Evolutionary conservation across 2,329 filamentous ascomycete genomes (phyloP), one percentile per base, ranked within the genome.

Genomic region (Talaromyces verruculosus): DNA sequence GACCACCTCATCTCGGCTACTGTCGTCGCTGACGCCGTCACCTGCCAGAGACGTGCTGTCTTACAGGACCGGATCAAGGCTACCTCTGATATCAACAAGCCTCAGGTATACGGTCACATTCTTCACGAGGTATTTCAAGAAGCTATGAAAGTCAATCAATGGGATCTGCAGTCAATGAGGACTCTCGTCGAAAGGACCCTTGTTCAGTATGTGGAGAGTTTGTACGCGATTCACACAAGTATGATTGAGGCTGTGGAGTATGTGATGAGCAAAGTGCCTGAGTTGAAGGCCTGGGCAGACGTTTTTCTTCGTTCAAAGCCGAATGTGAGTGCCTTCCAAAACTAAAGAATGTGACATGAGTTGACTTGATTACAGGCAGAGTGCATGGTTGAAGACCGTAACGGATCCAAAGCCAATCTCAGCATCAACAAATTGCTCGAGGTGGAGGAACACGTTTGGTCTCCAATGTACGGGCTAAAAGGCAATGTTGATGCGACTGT

Each of bases 401-500:
- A 93, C 73, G 90, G 90, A 47, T 87, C 90, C 63, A 90, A 89
- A 70, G 87, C 90, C 11, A 89, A 85, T 65, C 89, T 98, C 85
- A 93, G 91, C 71, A 89, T 99, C 71, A 96, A 89, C 73, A 99
- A 98, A 75, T 83, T 99, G 33, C 88, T 99, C 15, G 95, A 98
- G 74, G 91, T 99, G 10, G 95, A 99, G 76, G 95, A 99, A 77
- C 95, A 98, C 74, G 89, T 99, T 33, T 99, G 95, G 95, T 98
- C 94, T 6, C 95, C 95, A 0, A 94, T 93, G 87, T 99, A 96
- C 75, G 95, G 95, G 0, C 83, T 99, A 17, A 99, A 99, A 77
- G 95, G 95, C 35, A 99, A 98, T 72, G 95, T 99, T 67, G 95
- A 99, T 79, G 95, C 95, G 33, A 98, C 95, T 0, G 91, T 99